Percentiles rank a stretch among this genome's conserved stretches.
These are phyloP conservation scores for Penicillium corylophilum DNA, from an alignment of 2,329 filamentous ascomycete species.

Conservation along the genomic window DNA sequence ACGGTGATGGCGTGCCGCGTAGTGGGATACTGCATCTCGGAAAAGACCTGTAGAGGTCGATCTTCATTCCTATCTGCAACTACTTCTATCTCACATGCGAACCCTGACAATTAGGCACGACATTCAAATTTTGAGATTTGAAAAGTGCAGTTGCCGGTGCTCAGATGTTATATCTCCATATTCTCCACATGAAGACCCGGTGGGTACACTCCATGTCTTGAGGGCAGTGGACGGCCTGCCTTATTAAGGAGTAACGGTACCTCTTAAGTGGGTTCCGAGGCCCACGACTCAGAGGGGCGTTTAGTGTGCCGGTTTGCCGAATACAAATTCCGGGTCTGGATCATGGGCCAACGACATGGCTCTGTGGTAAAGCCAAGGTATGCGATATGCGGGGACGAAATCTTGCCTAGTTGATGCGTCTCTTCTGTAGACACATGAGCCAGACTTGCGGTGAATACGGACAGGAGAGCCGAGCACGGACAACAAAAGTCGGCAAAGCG, in stretches of 20 bases:
- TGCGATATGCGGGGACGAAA: background rate
- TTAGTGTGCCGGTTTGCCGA: slow-evolving; percentile 37
- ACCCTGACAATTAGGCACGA: too few relatives aligned
- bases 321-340: slow-evolving; percentile 2
- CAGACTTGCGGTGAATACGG: background rate
- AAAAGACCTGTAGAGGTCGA: slow-evolving; percentile 10
- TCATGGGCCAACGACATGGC: background rate
- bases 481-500: background rate
- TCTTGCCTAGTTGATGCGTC: slow-evolving; percentile 4
- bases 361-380: background rate
- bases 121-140: background rate
- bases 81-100: background rate
- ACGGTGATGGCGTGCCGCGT: background rate
- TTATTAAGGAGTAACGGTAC: background rate
- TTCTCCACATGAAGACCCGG: slow-evolving; percentile 3
- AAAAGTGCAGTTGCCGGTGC: background rate
- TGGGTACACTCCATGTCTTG: slow-evolving; percentile 7
- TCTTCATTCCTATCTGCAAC: background rate
- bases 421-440: background rate
- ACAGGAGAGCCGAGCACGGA: background rate
- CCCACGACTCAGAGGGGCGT: background rate
- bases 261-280: background rate
- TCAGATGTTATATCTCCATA: background rate
- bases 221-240: background rate
- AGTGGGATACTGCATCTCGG: slow-evolving; percentile 2